Evolutionary conservation across 306 rosid genomes (phyloP).

Genomic region (Biancaea sappan): DNA sequence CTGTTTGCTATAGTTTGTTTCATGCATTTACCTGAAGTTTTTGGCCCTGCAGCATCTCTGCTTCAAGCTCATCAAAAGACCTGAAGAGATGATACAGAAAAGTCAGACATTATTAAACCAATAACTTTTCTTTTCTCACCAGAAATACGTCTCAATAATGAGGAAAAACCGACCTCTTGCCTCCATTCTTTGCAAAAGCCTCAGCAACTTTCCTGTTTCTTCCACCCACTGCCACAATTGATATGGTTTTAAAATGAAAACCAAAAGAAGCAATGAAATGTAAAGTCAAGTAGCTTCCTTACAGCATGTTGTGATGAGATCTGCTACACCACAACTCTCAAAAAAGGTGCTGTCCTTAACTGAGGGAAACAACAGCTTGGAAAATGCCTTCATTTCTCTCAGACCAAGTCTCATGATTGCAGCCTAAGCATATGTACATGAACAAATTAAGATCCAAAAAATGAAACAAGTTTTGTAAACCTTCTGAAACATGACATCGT

Average conservation of each 20-base stretch:
- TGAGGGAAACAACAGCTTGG: slow-evolving; percentile 77
- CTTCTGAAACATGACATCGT: background rate
- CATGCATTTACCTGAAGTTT: slow-evolving; percentile 74
- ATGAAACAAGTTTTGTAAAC: background rate
- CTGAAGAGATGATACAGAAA: slow-evolving; percentile 41
- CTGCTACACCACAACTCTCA: slow-evolving; percentile 97
- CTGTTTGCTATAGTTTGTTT: background rate
- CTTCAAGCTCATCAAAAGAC: slow-evolving; percentile 91
- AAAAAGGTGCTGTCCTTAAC: slow-evolving; percentile 86
- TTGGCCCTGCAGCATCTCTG: slow-evolving; percentile 84
- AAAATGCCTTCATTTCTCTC: slow-evolving; percentile 81
- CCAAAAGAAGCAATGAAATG: slow-evolving; percentile 6
- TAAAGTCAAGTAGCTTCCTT: slow-evolving; percentile 42
- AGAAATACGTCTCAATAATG: background rate
- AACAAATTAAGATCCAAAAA: slow-evolving; percentile 16
- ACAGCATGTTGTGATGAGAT: slow-evolving; percentile 93
- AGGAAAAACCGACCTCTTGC: slow-evolving; percentile 61
- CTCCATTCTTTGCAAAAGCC: slow-evolving; percentile 76
- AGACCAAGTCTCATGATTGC: slow-evolving; percentile 94
- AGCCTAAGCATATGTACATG: slow-evolving; percentile 54
- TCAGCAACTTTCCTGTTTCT: slow-evolving; percentile 94
- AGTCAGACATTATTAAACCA: too few species aligned
- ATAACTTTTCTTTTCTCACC: background rate
- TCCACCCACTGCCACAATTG: slow-evolving; percentile 83
- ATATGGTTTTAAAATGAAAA: slow-evolving; percentile 20